These are phyloP conservation scores for Globisporangium splendens DNA, from an alignment of 352 stramenopile species.

Conservation along the genomic window DNA sequence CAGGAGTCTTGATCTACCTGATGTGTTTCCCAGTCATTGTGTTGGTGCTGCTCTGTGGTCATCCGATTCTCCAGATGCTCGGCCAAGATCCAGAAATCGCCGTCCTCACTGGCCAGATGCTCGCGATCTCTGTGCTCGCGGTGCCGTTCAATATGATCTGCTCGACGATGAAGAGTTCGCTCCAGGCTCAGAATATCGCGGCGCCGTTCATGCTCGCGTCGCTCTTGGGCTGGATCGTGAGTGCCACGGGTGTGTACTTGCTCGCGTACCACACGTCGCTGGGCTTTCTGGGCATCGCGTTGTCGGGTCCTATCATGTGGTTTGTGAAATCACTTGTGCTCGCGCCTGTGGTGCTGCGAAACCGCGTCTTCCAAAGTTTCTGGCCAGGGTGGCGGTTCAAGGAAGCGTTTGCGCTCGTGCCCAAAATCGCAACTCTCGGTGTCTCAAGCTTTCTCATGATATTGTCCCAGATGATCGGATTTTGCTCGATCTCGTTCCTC, in stretches of 20 bases:
- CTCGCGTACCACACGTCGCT: conserved; percentile 35
- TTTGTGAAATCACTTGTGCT: conserved; percentile 26
- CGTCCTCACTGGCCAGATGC: conserved; percentile 17
- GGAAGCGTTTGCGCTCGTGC: conserved; percentile 13
- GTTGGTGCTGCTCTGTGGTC: conserved; percentile 17
- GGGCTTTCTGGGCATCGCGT: conserved; percentile 31
- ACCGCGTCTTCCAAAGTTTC: conserved; percentile 11
- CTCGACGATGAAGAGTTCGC: conserved; percentile 20
- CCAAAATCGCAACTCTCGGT: conserved; percentile 14
- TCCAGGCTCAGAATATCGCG: conserved; percentile 38
- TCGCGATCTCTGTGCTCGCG: conserved; percentile 14
- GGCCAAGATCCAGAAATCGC: conserved; percentile 33
- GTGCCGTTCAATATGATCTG: conserved; percentile 27
- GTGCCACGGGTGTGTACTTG: conserved; percentile 21
- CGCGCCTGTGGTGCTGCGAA: conserved; percentile 19
- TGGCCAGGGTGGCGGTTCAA: conserved; percentile 21
- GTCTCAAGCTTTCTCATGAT: conserved; percentile 14
- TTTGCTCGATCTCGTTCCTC: conserved; percentile 17
- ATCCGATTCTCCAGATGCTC: conserved; percentile 20
- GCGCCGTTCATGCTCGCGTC: conserved; percentile 26
- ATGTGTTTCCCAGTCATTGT: conserved; percentile 15
- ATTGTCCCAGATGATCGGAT: conserved; percentile 19
- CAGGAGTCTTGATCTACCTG: conserved; percentile 21
- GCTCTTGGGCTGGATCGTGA: conserved; percentile 17
- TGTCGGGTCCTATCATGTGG: conserved; percentile 22